Evolutionary conservation across 331 rosid genomes (phyloP).

Genomic region (Stylosanthes scabra): DNA sequence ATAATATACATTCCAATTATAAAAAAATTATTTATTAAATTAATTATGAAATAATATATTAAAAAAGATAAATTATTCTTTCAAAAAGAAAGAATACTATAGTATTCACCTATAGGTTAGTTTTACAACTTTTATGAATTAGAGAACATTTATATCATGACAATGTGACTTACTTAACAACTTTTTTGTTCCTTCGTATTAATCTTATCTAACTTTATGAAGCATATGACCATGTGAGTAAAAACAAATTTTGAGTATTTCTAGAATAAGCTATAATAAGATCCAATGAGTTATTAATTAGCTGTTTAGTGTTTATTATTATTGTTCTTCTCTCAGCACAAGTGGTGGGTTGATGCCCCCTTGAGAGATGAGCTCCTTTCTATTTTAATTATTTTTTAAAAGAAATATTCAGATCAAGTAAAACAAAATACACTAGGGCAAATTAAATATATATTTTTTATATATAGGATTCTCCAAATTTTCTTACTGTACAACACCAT

Average conservation of each 20-base stretch:
- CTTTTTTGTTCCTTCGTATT: slow-evolving; percentile 21
- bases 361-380: slow-evolving; percentile 52
- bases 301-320: slow-evolving; percentile 10
- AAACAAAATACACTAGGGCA: background rate
- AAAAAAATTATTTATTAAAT: too few relatives aligned
- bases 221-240: slow-evolving; percentile 68
- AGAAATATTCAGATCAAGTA: background rate
- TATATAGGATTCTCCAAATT: slow-evolving; percentile 24
- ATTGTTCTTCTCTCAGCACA: slow-evolving; percentile 47
- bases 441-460: background rate
- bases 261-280: slow-evolving; percentile 52
- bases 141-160: too few relatives aligned
- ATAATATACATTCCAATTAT: too few relatives aligned
- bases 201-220: slow-evolving; percentile 50
- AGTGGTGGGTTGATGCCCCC: slow-evolving; percentile 47
- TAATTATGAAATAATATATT: too few relatives aligned
- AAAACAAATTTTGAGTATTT: slow-evolving; percentile 43
- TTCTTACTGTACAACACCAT: slow-evolving; percentile 2
- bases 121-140: too few relatives aligned
- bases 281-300: slow-evolving; percentile 54
- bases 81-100: too few relatives aligned
- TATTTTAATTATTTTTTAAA: slow-evolving; percentile 25
- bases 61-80: too few relatives aligned
- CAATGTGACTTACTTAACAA: slow-evolving; percentile 43
- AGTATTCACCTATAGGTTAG: too few relatives aligned